Percentiles rank a stretch among this genome's conserved stretches.
Evolutionary conservation across 2,329 filamentous ascomycete genomes (phyloP).

Genomic region (Clonostachys solani): DNA sequence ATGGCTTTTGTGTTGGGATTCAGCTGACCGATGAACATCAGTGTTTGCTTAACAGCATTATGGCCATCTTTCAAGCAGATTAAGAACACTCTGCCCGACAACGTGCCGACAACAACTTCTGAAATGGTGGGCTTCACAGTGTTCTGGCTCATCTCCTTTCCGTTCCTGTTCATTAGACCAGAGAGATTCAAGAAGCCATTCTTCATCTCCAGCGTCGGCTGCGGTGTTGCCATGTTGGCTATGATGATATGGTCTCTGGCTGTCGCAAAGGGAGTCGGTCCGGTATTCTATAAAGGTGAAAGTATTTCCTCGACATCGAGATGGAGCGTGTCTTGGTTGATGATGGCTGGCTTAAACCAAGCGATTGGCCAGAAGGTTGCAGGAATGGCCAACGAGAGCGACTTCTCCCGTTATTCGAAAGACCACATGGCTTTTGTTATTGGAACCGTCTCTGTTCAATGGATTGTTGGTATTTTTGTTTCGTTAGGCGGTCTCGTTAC

Average conservation of each 20-base stretch:
- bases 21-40: too few relatives aligned
- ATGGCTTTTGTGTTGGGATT: too few relatives aligned
- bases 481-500: slow-evolving; percentile 15
- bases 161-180: slow-evolving; percentile 41
- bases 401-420: slow-evolving; percentile 19
- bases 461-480: slow-evolving; percentile 18
- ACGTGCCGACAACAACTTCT: slow-evolving; percentile 28
- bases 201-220: slow-evolving; percentile 34
- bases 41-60: slow-evolving; percentile 2
- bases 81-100: slow-evolving; percentile 35
- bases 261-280: slow-evolving; percentile 35
- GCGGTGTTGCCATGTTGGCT: slow-evolving; percentile 36
- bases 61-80: slow-evolving; percentile 32
- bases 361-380: slow-evolving; percentile 18
- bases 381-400: slow-evolving; percentile 19
- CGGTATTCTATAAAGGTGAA: slow-evolving; percentile 27
- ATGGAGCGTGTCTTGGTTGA: slow-evolving; percentile 13
- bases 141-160: slow-evolving; percentile 44
- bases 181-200: slow-evolving; percentile 45
- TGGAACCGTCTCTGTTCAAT: slow-evolving; percentile 16
- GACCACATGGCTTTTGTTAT: slow-evolving; percentile 11
- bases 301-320: slow-evolving; percentile 8
- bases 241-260: slow-evolving; percentile 44
- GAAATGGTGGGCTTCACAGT: slow-evolving; percentile 44
- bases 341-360: slow-evolving; percentile 17